Evolutionary conservation across 202 grass and related monocot genomes (phyloP), one percentile per base, ranked within the genome.

Genomic region (Thinopyrum obtusiflorum): DNA sequence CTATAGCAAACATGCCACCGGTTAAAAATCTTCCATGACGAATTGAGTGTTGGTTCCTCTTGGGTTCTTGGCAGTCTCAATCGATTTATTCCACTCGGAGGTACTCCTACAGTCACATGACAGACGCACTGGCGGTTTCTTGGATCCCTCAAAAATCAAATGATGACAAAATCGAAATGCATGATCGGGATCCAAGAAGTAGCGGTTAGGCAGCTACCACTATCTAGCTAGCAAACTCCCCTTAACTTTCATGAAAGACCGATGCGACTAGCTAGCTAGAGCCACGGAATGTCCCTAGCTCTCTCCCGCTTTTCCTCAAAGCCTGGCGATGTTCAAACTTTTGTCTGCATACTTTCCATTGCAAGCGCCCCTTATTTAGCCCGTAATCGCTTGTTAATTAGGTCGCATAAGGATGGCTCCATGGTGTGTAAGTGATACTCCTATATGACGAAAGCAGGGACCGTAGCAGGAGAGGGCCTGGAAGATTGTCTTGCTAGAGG

Each of bases 271-370:
- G 61, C 57, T 15, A 59, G 55, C 20, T 59, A 21, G 20, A 28
- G 12, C 21, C 23, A 46, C 2, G 69, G 37, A 36, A 55, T 24
- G 74, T 20, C n/a, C 13, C 20, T 59, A 59, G 55, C 20, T 21
- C 27, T 21, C 29, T 32, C 28, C 12, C 21, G 23, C 37, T 21
- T 68, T 81, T 55, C 64, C 79, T 55, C 63, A 81, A 81, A 81
- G 44, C 63, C 26, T 33, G 79, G 79, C 17, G 42, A 5, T 35
- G 18, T 68, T 9, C 5, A 68, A 68, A 68, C 79, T 57, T 67
- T 33, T 53, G 79, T 81, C 79, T 51, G 61, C 78, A 24, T 78
- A 3, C 74, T 33, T 76, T 57, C 26, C 73, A 76, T 76, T 32
- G 11, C 73, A 57, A 31, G 15, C 2, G 7, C 9, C 3, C 14